A percentile compares a stretch with the other conserved stretches of the same genome.
Evolutionary conservation across 2,329 filamentous ascomycete genomes (phyloP).

Genomic region (Calycina marina): DNA sequence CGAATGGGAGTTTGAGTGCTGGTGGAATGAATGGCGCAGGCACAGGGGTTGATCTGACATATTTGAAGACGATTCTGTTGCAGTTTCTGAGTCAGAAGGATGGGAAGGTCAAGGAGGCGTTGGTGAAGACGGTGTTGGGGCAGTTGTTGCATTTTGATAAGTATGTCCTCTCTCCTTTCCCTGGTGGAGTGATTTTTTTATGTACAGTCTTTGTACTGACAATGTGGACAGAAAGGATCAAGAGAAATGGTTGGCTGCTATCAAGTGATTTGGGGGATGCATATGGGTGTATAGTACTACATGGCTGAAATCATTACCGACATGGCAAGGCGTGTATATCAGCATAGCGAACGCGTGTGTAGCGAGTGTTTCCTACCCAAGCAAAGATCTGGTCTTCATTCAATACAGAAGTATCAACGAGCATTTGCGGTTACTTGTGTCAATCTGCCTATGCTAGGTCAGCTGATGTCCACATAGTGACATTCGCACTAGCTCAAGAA

Average conservation of each 20-base stretch:
- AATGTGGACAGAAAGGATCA: constrained; percentile 46
- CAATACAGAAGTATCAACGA: too few species aligned
- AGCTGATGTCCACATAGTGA: too few species aligned
- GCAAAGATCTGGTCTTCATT: too few species aligned
- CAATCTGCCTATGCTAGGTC: too few species aligned
- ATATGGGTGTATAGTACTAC: neutral
- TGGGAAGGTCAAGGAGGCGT: constrained; percentile 57
- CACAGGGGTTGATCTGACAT: constrained; percentile 30
- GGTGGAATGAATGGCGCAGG: constrained; percentile 11
- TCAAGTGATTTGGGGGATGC: constrained; percentile 28
- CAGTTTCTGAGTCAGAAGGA: constrained; percentile 75
- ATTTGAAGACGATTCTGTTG: constrained; percentile 67
- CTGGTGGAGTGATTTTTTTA: constrained; percentile 4
- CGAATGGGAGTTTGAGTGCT: constrained; percentile 8
- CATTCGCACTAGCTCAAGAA: too few species aligned
- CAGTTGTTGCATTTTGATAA: constrained; percentile 65
- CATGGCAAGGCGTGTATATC: too few species aligned
- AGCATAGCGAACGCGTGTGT: too few species aligned
- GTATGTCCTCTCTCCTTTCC: constrained; percentile 30
- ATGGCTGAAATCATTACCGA: too few species aligned
- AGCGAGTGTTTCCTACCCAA: too few species aligned
- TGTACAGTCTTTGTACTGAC: constrained; percentile 2
- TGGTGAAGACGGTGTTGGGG: constrained; percentile 58
- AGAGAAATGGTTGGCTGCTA: constrained; percentile 72
- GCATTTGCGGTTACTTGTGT: too few species aligned